These are phyloP conservation scores for Phytophthora constricta DNA, from an alignment of 352 stramenopile species.

Conservation along the genomic window DNA sequence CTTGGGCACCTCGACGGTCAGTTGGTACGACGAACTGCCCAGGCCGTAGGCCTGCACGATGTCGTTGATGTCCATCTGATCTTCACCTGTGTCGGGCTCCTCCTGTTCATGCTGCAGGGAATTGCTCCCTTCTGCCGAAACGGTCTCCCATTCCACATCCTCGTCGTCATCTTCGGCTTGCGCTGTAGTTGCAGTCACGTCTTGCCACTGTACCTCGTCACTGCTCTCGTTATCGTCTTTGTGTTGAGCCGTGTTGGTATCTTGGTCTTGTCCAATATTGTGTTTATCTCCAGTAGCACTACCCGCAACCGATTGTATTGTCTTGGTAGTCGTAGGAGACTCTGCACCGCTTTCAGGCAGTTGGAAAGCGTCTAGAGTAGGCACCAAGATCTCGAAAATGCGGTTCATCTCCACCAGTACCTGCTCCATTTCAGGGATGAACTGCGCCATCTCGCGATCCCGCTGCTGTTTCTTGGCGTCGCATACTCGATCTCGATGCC, in stretches of 20 bases:
- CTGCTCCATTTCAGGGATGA: constrained; percentile 70
- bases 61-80: constrained; percentile 77
- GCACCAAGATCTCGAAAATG: constrained; percentile 79
- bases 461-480: constrained; percentile 37
- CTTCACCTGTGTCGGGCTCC: constrained; percentile 6
- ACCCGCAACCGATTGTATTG: neutral
- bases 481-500: constrained; percentile 30
- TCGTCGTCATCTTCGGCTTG: constrained; percentile 10
- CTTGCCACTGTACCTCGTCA: constrained; percentile 41
- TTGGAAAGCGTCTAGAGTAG: constrained; percentile 73
- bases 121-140: constrained; percentile 20
- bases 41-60: constrained; percentile 82
- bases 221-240: constrained; percentile 15
- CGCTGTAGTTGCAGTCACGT: constrained; percentile 5
- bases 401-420: constrained; percentile 73
- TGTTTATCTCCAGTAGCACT: no score
- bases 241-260: neutral
- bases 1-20: constrained; percentile 74
- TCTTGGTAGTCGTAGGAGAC: neutral
- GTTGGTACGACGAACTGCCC: constrained; percentile 75
- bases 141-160: constrained; percentile 30
- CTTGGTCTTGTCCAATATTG: constrained; percentile 1
- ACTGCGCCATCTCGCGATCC: constrained; percentile 54
- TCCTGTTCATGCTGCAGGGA: neutral
- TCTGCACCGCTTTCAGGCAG: constrained; percentile 9